These are phyloP conservation scores for Colletotrichum tanaceti DNA, from an alignment of 2,329 filamentous ascomycete species.

Conservation along the genomic window DNA sequence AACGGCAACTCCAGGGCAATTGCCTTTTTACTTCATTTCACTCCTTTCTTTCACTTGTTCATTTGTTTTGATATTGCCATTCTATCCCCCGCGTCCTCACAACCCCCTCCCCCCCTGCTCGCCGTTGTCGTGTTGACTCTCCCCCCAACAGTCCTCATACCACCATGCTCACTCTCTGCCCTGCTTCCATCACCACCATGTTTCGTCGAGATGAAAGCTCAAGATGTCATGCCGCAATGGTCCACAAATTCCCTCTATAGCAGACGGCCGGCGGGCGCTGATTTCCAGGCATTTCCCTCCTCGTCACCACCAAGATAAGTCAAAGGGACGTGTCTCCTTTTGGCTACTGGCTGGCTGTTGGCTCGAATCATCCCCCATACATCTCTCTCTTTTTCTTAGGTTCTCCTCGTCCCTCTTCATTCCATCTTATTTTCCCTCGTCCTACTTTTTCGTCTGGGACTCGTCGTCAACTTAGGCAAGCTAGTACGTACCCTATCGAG, in stretches of 20 bases:
- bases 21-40: neutral
- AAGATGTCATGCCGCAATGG: neutral
- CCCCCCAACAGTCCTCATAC: neutral
- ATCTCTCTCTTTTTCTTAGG: neutral
- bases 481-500: neutral
- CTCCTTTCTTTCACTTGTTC: no score
- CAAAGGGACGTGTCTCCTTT: neutral
- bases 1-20: neutral
- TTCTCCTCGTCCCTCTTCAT: neutral
- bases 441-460: no score
- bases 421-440: neutral
- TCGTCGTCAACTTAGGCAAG: conserved; percentile 10
- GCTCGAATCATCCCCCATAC: neutral
- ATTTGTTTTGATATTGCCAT: neutral
- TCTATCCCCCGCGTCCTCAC: no score
- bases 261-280: neutral
- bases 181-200: neutral
- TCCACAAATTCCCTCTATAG: neutral
- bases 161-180: no score
- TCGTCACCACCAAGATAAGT: neutral
- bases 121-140: no score
- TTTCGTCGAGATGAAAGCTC: neutral
- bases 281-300: neutral
- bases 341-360: neutral
- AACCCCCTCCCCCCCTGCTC: neutral